phyloP scores from a whole-genome alignment of 352 stramenopile genomes.

The Globisporangium ultimum region DNA sequence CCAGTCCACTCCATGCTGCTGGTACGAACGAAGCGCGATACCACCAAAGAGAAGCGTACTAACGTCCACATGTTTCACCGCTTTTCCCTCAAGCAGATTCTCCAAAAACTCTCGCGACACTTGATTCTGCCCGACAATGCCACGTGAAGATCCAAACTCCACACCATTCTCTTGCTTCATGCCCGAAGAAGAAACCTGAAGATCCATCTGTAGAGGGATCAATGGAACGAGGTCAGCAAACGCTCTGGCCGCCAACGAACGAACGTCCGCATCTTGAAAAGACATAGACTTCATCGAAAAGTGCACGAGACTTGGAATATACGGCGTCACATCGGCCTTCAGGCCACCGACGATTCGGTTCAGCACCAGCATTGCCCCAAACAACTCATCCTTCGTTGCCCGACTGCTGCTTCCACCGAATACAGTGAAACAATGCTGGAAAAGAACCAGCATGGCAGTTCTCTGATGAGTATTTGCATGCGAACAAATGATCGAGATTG shows the following conservation, averaged over 20 bases:
- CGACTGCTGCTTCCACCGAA: slow-evolving; percentile 13
- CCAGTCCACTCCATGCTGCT: slow-evolving; percentile 80
- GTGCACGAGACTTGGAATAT: slow-evolving; percentile 64
- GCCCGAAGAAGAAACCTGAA: slow-evolving; percentile 11
- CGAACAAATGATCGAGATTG: slow-evolving; percentile 48
- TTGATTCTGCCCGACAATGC: slow-evolving; percentile 40
- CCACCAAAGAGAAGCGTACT: slow-evolving; percentile 22
- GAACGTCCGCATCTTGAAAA: slow-evolving; percentile 32
- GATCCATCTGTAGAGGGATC: slow-evolving; percentile 75
- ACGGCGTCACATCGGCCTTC: slow-evolving; percentile 35
- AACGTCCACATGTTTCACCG: slow-evolving; percentile 38
- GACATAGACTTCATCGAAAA: slow-evolving; percentile 71
- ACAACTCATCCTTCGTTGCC: slow-evolving; percentile 8
- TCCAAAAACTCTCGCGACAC: slow-evolving; percentile 69
- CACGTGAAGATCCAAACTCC: slow-evolving; percentile 14
- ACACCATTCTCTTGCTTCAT: slow-evolving; percentile 17
- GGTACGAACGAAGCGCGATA: slow-evolving; percentile 56
- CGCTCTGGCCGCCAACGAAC: slow-evolving; percentile 44
- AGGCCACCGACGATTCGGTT: slow-evolving; percentile 39
- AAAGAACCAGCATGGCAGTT: slow-evolving; percentile 49
- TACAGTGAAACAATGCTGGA: slow-evolving; percentile 38
- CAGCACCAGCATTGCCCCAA: slow-evolving; percentile 58
- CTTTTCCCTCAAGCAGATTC: slow-evolving; percentile 54
- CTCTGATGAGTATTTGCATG: slow-evolving; percentile 22
- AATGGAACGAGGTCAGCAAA: slow-evolving; percentile 72